Conservation (phyloP, 306 rosid species). For the Dalbergia cultrata region DNA sequence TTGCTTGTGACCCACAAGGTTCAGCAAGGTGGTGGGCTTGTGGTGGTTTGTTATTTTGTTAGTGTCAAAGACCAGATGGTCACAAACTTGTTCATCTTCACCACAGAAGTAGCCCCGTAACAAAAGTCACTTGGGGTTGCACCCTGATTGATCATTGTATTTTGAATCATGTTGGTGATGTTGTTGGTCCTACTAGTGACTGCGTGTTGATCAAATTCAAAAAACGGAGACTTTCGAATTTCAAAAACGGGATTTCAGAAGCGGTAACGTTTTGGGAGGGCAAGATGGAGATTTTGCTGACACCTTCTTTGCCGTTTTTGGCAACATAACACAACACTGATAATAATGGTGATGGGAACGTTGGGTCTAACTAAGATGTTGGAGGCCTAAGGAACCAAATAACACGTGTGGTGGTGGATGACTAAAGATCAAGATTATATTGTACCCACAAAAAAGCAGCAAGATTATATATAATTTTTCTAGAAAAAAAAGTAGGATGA, state of each 20-base stretch:
- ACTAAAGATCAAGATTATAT: neutral
- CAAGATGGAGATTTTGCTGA: conserved; percentile 5
- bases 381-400: neutral
- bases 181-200: neutral
- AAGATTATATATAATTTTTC: no score
- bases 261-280: neutral
- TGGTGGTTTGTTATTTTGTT: no score
- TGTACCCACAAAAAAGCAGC: no score
- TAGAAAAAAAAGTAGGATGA: no score
- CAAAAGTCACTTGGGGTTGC: no score
- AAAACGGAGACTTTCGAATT: neutral
- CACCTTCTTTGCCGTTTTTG: neutral
- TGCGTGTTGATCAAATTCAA: neutral
- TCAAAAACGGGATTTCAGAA: conserved; percentile 7
- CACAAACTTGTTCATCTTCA: no score
- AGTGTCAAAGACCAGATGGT: no score
- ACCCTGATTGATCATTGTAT: neutral
- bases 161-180: neutral
- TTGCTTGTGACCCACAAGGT: no score
- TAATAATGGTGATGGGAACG: conserved; percentile 10
- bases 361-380: neutral
- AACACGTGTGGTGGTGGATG: conserved; percentile 11
- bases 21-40: no score
- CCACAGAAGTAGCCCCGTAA: no score
- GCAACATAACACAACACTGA: neutral